Conservation (phyloP, 805 yeast genomes). For the Priceomyces carsonii region DNA sequence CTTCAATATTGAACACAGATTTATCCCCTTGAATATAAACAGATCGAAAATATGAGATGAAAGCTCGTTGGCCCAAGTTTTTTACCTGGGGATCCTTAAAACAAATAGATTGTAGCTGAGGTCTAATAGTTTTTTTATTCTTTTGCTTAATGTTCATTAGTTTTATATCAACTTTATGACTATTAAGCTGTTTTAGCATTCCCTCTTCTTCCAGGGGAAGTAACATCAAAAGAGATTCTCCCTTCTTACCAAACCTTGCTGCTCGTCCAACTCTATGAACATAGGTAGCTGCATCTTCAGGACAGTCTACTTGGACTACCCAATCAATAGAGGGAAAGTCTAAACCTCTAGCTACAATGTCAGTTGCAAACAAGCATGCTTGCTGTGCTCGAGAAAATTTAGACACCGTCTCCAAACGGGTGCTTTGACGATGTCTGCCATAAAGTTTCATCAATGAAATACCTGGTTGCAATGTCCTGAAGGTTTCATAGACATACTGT, state of each 20-base stretch:
- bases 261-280: slow-evolving; percentile 90
- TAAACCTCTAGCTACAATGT: slow-evolving; percentile 87
- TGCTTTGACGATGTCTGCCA: slow-evolving; percentile 89
- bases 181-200: slow-evolving; percentile 62
- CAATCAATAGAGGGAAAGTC: slow-evolving; percentile 93
- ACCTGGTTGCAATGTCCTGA: slow-evolving; percentile 89
- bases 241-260: slow-evolving; percentile 83
- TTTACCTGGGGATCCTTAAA: slow-evolving; percentile 91
- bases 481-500: slow-evolving; percentile 83
- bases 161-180: slow-evolving; percentile 67
- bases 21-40: slow-evolving; percentile 85
- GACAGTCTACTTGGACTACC: slow-evolving; percentile 92
- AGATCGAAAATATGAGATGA: slow-evolving; percentile 86
- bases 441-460: slow-evolving; percentile 81
- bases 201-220: slow-evolving; percentile 82
- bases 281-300: slow-evolving; percentile 86
- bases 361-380: slow-evolving; percentile 85
- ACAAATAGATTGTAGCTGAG: slow-evolving; percentile 85
- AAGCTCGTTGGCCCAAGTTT: slow-evolving; percentile 93
- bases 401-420: slow-evolving; percentile 77
- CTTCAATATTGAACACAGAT: slow-evolving; percentile 75
- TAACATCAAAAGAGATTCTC: slow-evolving; percentile 79
- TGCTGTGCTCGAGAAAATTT: slow-evolving; percentile 78
- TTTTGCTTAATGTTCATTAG: slow-evolving; percentile 73
- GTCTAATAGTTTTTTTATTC: slow-evolving; percentile 70